These are phyloP conservation scores for Fusarium pilosicola DNA, from an alignment of 2,329 filamentous ascomycete species.

Conservation along the genomic window DNA sequence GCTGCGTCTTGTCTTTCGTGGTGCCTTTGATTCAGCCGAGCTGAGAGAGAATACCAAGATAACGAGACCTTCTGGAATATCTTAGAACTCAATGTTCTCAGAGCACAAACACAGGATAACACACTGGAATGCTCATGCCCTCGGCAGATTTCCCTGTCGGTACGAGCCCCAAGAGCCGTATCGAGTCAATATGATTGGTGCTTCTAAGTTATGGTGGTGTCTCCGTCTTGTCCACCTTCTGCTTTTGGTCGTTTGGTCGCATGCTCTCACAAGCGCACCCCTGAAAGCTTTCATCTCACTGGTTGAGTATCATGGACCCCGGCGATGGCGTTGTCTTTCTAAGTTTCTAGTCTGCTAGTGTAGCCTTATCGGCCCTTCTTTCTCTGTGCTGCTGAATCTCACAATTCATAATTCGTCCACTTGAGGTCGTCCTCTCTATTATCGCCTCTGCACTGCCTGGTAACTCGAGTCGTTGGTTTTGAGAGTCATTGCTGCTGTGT, in stretches of 20 bases:
- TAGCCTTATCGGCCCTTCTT: conserved; percentile 42
- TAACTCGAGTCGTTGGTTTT: neutral
- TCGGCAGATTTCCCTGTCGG: conserved; percentile 43
- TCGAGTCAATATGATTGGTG: conserved; percentile 48
- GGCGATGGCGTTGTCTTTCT: conserved; percentile 35
- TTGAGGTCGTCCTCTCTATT: conserved; percentile 2
- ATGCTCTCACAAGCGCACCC: conserved; percentile 47
- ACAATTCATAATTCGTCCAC: conserved; percentile 21
- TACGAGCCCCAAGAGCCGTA: conserved; percentile 40
- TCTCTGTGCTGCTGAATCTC: conserved; percentile 28
- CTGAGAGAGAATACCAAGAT: conserved; percentile 22
- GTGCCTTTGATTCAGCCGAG: conserved; percentile 6
- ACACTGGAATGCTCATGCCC: conserved; percentile 38
- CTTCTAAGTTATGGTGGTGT: conserved; percentile 44
- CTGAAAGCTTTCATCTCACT: conserved; percentile 42
- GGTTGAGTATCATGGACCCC: conserved; percentile 34
- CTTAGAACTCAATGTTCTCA: conserved; percentile 6
- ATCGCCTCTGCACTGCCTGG: conserved; percentile 25
- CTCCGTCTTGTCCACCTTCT: conserved; percentile 50
- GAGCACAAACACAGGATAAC: neutral
- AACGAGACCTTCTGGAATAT: conserved; percentile 47
- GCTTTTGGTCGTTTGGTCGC: conserved; percentile 48
- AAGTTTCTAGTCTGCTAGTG: conserved; percentile 23
- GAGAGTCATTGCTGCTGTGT: conserved; percentile 1
- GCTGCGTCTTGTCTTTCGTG: neutral